Base-by-base conservation (phyloP, 441 rosid species). In the Francoa sonchifolia region DNA sequence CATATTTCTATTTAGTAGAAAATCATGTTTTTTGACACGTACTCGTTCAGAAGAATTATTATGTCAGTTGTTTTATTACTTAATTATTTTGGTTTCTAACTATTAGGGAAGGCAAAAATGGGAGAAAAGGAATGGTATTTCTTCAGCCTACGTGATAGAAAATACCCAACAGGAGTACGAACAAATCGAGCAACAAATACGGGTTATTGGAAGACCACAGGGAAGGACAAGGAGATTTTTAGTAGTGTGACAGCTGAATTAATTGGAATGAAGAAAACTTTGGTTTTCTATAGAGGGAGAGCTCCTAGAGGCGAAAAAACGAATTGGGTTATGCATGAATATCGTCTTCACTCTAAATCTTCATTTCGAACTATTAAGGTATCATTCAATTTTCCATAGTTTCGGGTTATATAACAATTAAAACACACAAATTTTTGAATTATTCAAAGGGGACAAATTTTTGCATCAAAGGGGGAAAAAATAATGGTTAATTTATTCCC, bases 91-190 rank as follows among this genome's bases (percentile, higher is more conserved):
- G 6, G 20, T 13, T 5, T 11, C 18, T 50, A 19, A 28, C 23
- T n/a, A 27, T 42, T 12, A 79, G 83, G 47, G 41, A 79, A 71
- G 49, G 89, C 89, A 32, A 71, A 78, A 3, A 79, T 79, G 84
- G 89, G 89, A 12, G 81, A 76, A 69, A 79, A 76, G 53, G 81
- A 76, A 23, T 76, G 89, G 89, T 79, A 76, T 39, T 79, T 79
- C 70, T 79, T 76, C 57, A 69, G 55, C 47, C 50, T 73, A 67
- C 64, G 75, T 38, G 89, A 79, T 32, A 40, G 89, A 22, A 79
- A 79, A 57, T 79, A 79, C 53, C 88, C 88, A 12, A 79, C 88
- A 1, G 89, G 89, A 39, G 65, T 79, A 17, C 70, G 89, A 46
- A 79, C 89, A 19, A 79, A 79, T 53, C 66, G 89, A 44, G 89